Base-by-base conservation (phyloP, 2,329 filamentous ascomycete genomes). In the Sclerotiophoma versabilis region DNA sequence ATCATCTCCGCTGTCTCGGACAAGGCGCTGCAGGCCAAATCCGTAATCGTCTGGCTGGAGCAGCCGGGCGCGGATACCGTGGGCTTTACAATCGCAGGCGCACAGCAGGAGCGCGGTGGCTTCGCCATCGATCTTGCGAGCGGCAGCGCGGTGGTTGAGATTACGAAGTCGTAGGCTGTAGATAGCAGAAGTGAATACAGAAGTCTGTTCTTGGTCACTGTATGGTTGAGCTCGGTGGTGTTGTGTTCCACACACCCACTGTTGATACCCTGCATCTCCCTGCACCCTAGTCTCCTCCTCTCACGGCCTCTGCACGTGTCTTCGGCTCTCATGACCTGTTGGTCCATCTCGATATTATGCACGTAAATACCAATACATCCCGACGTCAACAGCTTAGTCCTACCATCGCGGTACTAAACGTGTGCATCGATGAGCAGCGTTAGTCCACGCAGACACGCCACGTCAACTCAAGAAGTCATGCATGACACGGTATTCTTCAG, bases 31-130 rank as follows among this genome's bases (percentile, higher is more conserved):
- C 49, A 62, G 39, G 66, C 64, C 1, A 58, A 56, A 30, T 50
- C 46, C 12, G 56, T 57, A 4, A 39, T 69, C 33, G 46, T 66
- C 4, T 67, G 63, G 64, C 27, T 69, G 27, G 62, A 63, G 45
- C 37, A 54, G 42, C 50, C 51, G 17, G 57, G 52, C 4, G 38
- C 26, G 9, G 45, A 27, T 9, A 47, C 30, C 2, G 22, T 52
- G 3, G 32, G 45, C 12, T 66, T 56, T 22, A 45, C 48, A 4
- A 48, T 67, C 12, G 44, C n/a, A 10, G 63, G 58, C 0, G 51
- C 56, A 26, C 36, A 49, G 27, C 43, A 49, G 23, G 48, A 50
- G 29, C 54, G 62, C 22, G 60, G 60, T 22, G 64, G 66, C 17
- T 66, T 56, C 52, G 41, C 47, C 14, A 51, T 67, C 15, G 54